phyloP scores from a whole-genome alignment of 2,329 filamentous ascomycete genomes.

The Fusarium sp. region DNA sequence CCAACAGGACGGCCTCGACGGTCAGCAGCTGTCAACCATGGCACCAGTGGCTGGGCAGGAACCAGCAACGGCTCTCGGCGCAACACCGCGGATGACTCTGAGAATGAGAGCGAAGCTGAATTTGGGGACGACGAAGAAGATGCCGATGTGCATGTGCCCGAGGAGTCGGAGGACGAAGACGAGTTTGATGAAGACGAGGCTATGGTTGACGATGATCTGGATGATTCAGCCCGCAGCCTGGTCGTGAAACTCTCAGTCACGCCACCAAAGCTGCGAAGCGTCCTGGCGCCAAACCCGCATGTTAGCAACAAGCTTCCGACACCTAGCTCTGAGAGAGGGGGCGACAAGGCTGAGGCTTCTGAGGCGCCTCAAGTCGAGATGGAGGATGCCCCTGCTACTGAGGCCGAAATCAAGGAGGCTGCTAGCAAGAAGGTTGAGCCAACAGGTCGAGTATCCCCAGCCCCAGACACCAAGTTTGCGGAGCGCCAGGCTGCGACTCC shows the following conservation, averaged over 20 bases:
- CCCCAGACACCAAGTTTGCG: slow-evolving; percentile 7
- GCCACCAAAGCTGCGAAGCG: slow-evolving; percentile 52
- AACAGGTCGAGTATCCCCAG: slow-evolving; percentile 20
- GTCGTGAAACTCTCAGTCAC: slow-evolving; percentile 79
- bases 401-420: not conserved
- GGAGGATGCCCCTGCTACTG: slow-evolving; percentile 39
- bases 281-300: slow-evolving; percentile 41
- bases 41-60: slow-evolving; percentile 61
- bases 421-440: slow-evolving; percentile 4
- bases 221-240: slow-evolving; percentile 68
- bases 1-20: slow-evolving; percentile 63
- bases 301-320: slow-evolving; percentile 39
- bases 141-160: slow-evolving; percentile 73
- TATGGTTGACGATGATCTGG: slow-evolving; percentile 66
- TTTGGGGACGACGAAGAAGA: slow-evolving; percentile 82
- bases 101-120: slow-evolving; percentile 80
- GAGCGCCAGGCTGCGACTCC: slow-evolving; percentile 45
- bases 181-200: slow-evolving; percentile 68
- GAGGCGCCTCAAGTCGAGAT: slow-evolving; percentile 40
- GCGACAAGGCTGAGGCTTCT: slow-evolving; percentile 16
- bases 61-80: slow-evolving; percentile 49
- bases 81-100: slow-evolving; percentile 64
- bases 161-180: slow-evolving; percentile 70
- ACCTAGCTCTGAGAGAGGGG: slow-evolving; percentile 34
- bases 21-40: slow-evolving; percentile 62